Conservation (phyloP, 2,329 filamentous ascomycete species). For the Penicillium sp. region DNA sequence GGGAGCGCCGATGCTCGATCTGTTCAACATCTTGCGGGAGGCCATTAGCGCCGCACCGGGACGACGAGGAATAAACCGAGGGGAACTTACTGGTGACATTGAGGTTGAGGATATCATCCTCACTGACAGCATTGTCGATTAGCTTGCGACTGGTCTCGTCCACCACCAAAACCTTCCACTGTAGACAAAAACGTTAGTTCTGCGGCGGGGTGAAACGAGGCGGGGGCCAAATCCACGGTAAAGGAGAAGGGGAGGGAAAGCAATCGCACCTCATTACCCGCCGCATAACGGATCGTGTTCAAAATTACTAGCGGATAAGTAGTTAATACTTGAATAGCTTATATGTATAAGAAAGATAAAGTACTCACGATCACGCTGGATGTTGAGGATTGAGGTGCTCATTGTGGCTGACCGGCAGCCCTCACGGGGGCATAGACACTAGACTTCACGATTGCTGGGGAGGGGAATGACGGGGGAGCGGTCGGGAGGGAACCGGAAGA, state of each 20-base stretch:
- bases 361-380: constrained; percentile 65
- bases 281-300: constrained; percentile 65
- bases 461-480: too few relatives aligned
- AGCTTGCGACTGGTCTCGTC: constrained; percentile 76
- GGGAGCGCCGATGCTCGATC: constrained; percentile 75
- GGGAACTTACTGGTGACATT: constrained; percentile 75
- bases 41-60: constrained; percentile 13
- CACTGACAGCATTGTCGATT: constrained; percentile 79
- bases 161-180: constrained; percentile 96
- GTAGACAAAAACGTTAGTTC: constrained; percentile 21
- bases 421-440: too few relatives aligned
- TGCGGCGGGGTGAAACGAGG: too few relatives aligned
- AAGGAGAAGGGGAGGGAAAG: constrained; percentile 22
- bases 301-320: too few relatives aligned
- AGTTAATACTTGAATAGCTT: too few relatives aligned
- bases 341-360: too few relatives aligned
- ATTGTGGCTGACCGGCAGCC: constrained; percentile 49
- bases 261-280: constrained; percentile 68
- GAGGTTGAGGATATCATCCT: constrained; percentile 94
- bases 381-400: constrained; percentile 74
- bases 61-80: too few relatives aligned
- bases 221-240: constrained; percentile 20
- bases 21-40: constrained; percentile 66
- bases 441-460: too few relatives aligned
- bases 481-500: too few relatives aligned